Conservation (phyloP, 1,284 basidiomycete genomes). For the Papiliotrema flavescens region DNA sequence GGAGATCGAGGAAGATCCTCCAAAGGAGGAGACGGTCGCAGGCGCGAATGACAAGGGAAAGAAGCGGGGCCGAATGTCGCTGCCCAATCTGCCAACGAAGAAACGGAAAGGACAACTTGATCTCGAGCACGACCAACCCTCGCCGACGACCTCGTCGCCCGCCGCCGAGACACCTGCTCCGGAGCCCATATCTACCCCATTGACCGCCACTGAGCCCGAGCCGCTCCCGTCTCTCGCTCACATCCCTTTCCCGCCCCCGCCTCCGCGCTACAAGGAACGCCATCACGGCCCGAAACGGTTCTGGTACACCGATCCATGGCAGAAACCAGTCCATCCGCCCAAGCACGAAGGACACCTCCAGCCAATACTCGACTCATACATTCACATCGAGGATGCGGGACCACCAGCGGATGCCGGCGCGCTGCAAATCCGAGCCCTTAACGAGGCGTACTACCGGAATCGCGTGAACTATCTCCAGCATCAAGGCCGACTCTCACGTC, state of each 20-base stretch:
- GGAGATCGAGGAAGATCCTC: background rate
- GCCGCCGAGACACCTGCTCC: constrained; percentile 4
- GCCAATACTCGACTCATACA: constrained; percentile 62
- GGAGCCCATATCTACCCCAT: constrained; percentile 3
- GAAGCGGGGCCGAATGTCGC: constrained; percentile 22
- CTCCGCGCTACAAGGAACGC: constrained; percentile 54
- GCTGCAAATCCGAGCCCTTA: constrained; percentile 52
- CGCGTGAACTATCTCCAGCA: constrained; percentile 53
- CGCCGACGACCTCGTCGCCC: too few species aligned
- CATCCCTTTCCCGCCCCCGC: constrained; percentile 33
- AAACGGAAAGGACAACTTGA: constrained; percentile 17
- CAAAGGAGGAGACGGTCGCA: constrained; percentile 1
- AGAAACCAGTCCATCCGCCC: constrained; percentile 57
- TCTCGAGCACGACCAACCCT: background rate
- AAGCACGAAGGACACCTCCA: constrained; percentile 58
- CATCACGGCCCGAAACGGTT: constrained; percentile 61
- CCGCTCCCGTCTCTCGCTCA: constrained; percentile 42
- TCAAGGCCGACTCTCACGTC: constrained; percentile 43
- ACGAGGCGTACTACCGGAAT: constrained; percentile 56
- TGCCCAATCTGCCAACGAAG: constrained; percentile 26
- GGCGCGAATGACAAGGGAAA: constrained; percentile 21
- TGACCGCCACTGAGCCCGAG: constrained; percentile 27
- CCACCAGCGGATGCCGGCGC: constrained; percentile 46
- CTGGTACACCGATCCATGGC: constrained; percentile 62
- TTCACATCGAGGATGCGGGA: constrained; percentile 54